Conservation (phyloP, 2,329 filamentous ascomycete species). For the Botrytis hyacinthi region DNA sequence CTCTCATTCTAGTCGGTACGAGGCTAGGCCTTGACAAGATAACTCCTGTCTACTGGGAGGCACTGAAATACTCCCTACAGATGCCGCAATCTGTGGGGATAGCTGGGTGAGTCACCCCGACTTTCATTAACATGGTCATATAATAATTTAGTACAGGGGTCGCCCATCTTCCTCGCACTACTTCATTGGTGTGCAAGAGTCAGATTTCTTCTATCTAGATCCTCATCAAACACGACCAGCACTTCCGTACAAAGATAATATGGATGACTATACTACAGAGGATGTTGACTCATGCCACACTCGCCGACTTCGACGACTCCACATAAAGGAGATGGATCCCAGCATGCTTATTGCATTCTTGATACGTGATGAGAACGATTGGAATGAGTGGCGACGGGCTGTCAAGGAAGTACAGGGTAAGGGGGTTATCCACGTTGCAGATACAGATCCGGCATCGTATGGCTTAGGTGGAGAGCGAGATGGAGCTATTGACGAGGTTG, state of each 20-base stretch:
- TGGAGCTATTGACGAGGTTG: constrained; percentile 83
- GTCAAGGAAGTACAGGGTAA: constrained; percentile 77
- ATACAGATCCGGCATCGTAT: constrained; percentile 59
- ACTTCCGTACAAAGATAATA: constrained; percentile 61
- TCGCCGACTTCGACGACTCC: constrained; percentile 74
- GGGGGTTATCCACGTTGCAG: constrained; percentile 79
- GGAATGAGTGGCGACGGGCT: constrained; percentile 76
- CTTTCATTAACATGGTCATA: not conserved
- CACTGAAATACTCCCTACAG: constrained; percentile 79
- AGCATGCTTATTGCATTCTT: constrained; percentile 97
- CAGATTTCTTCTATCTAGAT: constrained; percentile 89
- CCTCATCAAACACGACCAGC: constrained; percentile 82
- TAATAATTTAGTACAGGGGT: constrained; percentile 55
- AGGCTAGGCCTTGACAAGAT: constrained; percentile 91
- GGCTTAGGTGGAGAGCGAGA: constrained; percentile 58
- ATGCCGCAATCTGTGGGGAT: constrained; percentile 94
- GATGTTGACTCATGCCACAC: constrained; percentile 87
- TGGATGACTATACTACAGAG: constrained; percentile 60
- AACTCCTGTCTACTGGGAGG: constrained; percentile 92
- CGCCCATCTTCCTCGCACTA: constrained; percentile 80
- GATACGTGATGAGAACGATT: constrained; percentile 78
- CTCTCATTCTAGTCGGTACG: constrained; percentile 83
- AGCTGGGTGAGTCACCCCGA: constrained; percentile 63
- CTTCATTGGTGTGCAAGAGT: constrained; percentile 70
- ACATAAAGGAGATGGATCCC: constrained; percentile 91